These are phyloP conservation scores for Psophocarpus tetragonolobus DNA, from an alignment of 306 rosid species.

Conservation along the genomic window DNA sequence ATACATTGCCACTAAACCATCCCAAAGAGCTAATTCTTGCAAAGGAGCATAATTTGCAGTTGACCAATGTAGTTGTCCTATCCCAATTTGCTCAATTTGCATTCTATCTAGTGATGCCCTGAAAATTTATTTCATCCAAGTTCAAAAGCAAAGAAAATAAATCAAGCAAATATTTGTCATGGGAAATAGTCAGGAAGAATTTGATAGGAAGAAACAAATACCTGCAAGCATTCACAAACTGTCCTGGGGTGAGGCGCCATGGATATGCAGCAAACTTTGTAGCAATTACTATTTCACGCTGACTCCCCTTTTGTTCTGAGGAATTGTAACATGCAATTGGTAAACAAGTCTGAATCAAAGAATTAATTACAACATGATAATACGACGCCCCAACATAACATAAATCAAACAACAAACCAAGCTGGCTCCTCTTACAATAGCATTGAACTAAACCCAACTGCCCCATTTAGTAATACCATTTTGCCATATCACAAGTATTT, in stretches of 20 bases:
- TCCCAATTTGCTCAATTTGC: constrained; percentile 87
- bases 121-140: constrained; percentile 22
- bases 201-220: constrained; percentile 28
- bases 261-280: constrained; percentile 98
- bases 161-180: background rate
- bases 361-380: background rate
- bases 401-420: background rate
- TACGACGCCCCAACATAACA: background rate
- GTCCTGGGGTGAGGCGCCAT: constrained; percentile 88
- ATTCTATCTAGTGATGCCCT: constrained; percentile 89
- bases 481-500: no score
- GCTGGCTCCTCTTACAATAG: no score
- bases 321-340: constrained; percentile 8
- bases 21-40: constrained; percentile 94
- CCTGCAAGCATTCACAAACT: constrained; percentile 96
- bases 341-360: constrained; percentile 8
- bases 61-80: constrained; percentile 96
- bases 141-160: constrained; percentile 21
- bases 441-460: no score
- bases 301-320: constrained; percentile 59
- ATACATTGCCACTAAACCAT: constrained; percentile 95
- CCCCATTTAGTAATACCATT: no score
- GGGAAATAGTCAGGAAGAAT: background rate
- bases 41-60: constrained; percentile 91
- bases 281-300: constrained; percentile 72